Evolutionary conservation across 352 stramenopile species (phyloP).

Genomic region (Phytopythium oedochilum): DNA sequence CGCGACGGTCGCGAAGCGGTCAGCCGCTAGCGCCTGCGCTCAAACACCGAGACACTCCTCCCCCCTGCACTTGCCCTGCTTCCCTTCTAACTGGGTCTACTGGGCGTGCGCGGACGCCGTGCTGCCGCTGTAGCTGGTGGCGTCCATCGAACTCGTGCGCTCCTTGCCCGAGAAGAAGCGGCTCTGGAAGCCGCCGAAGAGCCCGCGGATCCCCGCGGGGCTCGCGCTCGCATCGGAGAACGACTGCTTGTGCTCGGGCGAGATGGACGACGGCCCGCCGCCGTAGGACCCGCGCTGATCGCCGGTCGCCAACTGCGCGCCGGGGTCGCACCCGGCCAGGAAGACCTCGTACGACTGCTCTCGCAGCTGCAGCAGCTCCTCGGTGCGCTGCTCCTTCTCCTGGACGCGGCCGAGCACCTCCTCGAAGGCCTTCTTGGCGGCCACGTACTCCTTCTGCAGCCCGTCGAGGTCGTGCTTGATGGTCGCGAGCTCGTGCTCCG

Average conservation of each 20-base stretch:
- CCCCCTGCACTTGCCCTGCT: too few relatives aligned
- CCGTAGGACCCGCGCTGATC: constrained; percentile 20
- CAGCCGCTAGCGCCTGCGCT: too few relatives aligned
- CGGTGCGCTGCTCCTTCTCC: constrained; percentile 63
- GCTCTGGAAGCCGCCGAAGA: constrained; percentile 68
- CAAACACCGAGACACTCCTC: too few relatives aligned
- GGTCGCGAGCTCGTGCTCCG: constrained; percentile 62
- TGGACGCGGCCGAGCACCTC: constrained; percentile 64
- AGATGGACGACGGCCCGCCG: constrained; percentile 20
- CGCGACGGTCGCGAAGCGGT: too few relatives aligned
- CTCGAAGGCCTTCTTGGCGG: constrained; percentile 79
- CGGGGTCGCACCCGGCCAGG: constrained; percentile 50
- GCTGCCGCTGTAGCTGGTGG: constrained; percentile 12
- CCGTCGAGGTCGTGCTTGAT: constrained; percentile 77
- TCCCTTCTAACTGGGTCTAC: constrained; percentile 1
- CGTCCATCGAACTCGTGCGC: constrained; percentile 52
- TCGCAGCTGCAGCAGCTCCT: constrained; percentile 62
- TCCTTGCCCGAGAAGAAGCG: constrained; percentile 69
- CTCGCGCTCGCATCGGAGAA: constrained; percentile 29
- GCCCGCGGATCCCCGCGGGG: constrained; percentile 40
- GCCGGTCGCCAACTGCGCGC: constrained; percentile 8
- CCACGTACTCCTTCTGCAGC: constrained; percentile 76
- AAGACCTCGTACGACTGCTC: constrained; percentile 77
- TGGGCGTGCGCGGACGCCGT: constrained; percentile 19
- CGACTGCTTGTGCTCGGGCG: constrained; percentile 30